Conservation (phyloP, 176 grass and related monocot genomes). For the Oryza officinalis region DNA sequence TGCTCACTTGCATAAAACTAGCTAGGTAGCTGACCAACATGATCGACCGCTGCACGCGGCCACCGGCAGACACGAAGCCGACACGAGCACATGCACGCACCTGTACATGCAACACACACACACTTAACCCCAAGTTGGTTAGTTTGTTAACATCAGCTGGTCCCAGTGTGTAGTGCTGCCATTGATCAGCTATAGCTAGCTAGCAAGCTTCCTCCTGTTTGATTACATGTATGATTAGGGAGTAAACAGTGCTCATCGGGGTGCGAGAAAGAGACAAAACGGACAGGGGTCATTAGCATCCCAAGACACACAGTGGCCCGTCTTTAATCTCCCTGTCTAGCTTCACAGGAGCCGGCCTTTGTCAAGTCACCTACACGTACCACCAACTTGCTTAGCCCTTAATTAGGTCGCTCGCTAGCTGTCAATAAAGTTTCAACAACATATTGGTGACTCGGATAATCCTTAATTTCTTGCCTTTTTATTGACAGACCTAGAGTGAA, state of each 20-base stretch:
- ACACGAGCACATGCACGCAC: constrained; percentile 32
- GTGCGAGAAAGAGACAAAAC: not conserved
- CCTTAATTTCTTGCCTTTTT: too few relatives aligned
- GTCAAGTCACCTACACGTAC: not conserved
- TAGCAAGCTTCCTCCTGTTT: not conserved
- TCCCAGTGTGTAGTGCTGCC: not conserved
- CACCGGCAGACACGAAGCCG: not conserved
- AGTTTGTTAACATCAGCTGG: constrained; percentile 11
- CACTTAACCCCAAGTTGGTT: constrained; percentile 2
- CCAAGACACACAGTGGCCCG: not conserved
- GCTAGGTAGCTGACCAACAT: too few relatives aligned
- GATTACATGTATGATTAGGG: not conserved
- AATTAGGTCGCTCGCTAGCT: not conserved
- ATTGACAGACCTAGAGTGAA: too few relatives aligned
- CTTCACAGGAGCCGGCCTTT: not conserved
- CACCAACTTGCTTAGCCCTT: not conserved
- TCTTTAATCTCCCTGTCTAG: not conserved
- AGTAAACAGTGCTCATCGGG: not conserved
- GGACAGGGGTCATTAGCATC: not conserved
- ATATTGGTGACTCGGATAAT: not conserved
- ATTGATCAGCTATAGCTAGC: not conserved
- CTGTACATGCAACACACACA: not conserved
- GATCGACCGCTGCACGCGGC: not conserved
- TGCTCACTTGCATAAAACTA: too few relatives aligned
- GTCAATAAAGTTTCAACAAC: not conserved